These are phyloP conservation scores for Zoysia pacifica DNA, from an alignment of 176 grass and related monocot species.

Conservation along the genomic window DNA sequence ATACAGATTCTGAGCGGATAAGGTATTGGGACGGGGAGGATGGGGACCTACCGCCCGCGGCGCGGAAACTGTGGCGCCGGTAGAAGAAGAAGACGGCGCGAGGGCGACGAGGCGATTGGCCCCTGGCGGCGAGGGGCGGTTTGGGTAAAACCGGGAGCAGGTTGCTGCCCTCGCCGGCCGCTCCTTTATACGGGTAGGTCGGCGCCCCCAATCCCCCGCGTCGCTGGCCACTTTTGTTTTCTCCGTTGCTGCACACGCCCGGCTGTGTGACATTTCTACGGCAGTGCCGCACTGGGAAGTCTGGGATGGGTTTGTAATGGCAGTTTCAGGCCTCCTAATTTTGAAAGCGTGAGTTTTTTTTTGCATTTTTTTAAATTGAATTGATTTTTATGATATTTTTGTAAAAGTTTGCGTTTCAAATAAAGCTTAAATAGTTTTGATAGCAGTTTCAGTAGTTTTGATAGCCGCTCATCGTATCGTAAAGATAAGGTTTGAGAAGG, in stretches of 20 bases:
- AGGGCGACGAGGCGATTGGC: too few species aligned
- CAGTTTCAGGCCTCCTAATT: constrained; percentile 1
- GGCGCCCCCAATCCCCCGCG: constrained; percentile 3
- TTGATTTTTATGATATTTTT: too few species aligned
- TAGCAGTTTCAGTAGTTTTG: too few species aligned
- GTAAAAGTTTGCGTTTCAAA: too few species aligned
- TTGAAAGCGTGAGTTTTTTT: too few species aligned
- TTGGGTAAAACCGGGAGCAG: constrained; percentile 24
- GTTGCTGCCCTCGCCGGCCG: constrained; percentile 26
- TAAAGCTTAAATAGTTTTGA: neutral
- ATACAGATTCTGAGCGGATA: too few species aligned
- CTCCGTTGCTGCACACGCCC: neutral
- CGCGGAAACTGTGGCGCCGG: too few species aligned
- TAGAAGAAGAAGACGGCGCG: too few species aligned
- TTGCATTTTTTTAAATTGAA: too few species aligned
- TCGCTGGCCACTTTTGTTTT: constrained; percentile 13
- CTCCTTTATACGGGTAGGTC: constrained; percentile 23
- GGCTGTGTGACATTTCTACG: constrained; percentile 33
- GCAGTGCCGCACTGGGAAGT: neutral
- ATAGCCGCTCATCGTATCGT: too few species aligned
- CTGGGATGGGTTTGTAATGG: neutral
- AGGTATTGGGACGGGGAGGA: too few species aligned
- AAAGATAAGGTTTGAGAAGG: constrained; percentile 42
- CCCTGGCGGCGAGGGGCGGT: neutral
- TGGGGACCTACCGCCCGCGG: too few species aligned